Base-by-base conservation (phyloP, 2,329 filamentous ascomycete genomes). In the Neocatenulostroma microsporum region DNA sequence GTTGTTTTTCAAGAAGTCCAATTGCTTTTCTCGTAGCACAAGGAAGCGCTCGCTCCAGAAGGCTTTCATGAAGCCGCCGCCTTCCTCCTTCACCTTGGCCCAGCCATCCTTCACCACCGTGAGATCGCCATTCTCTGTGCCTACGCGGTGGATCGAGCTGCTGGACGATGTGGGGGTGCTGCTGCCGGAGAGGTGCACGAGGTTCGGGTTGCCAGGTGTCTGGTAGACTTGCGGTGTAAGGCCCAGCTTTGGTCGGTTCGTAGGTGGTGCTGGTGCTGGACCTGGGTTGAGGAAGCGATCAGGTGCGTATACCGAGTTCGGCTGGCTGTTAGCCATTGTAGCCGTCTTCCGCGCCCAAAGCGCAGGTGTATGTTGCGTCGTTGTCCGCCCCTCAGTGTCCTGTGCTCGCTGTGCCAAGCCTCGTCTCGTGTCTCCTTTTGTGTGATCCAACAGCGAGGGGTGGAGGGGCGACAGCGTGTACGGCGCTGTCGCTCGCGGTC, bases 271-370 rank as follows among this genome's bases (percentile, higher is more conserved):
- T 48, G 91, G 91, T 50, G 91, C 89, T 52, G 91, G 89, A 48
- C 91, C 87, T 45, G 91, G 87, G 63, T 96, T 96, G 84, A 96
- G 93, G 68, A 96, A 96, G 53, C 79, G 75, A 46, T 74, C 72
- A 42, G 72, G 64, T 28, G 73, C 67, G 62, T 80, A 81, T 54
- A 77, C 70, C 39, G 39, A 29, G 19, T 41, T 41, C 20, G 39
- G 24, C 19, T 41, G 34, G 12, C 23, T 36, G 14, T 24, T 29
- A 17, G 15, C 34, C 34, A 37, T 37, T 8, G 19, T 15, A 20
- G 25, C 34, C 20, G 34, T 23, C 11, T 17, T 30, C 14, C 28
- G 34, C 34, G 34, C 19, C 25, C 19, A 32, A 18, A 11, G 30
- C 14, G 10, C 27, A 8, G 23, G 23, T n/a, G 23, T n/a, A 8